Conservation (phyloP, 768 basidiomycete genomes). For the Mycena albidolilacea region DNA sequence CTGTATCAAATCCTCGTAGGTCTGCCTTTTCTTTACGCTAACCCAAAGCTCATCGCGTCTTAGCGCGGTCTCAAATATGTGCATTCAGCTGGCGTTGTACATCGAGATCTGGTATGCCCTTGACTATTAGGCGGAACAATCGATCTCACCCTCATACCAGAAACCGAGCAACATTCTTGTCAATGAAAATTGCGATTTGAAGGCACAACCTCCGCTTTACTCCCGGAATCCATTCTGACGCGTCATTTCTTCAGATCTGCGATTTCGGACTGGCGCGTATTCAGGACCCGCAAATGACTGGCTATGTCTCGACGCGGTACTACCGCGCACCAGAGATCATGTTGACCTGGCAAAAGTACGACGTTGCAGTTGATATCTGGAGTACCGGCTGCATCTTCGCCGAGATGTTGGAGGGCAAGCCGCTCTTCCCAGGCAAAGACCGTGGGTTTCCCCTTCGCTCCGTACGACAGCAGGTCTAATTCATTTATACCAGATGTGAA, state of each 20-base stretch:
- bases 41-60: constrained; percentile 14
- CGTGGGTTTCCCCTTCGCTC: constrained; percentile 72
- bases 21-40: constrained; percentile 31
- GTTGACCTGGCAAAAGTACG: constrained; percentile 99
- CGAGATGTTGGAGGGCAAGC: constrained; percentile 99
- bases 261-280: constrained; percentile 99
- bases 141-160: constrained; percentile 52
- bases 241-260: constrained; percentile 78
- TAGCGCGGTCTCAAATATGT: constrained; percentile 99
- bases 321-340: constrained; percentile 99
- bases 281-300: constrained; percentile 99
- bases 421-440: constrained; percentile 98
- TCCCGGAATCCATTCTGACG: background rate
- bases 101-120: constrained; percentile 88
- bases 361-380: constrained; percentile 99
- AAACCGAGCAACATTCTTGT: constrained; percentile 99
- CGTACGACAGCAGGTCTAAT: constrained; percentile 19
- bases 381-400: constrained; percentile 99
- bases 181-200: constrained; percentile 99
- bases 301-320: constrained; percentile 98
- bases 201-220: constrained; percentile 63
- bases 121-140: background rate
- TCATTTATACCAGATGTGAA: constrained; percentile 86
- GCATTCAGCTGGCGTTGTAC: constrained; percentile 98
- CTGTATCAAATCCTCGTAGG: constrained; percentile 97